These are phyloP conservation scores for Phytophthora meadii DNA, from an alignment of 352 stramenopile species.

Conservation along the genomic window DNA sequence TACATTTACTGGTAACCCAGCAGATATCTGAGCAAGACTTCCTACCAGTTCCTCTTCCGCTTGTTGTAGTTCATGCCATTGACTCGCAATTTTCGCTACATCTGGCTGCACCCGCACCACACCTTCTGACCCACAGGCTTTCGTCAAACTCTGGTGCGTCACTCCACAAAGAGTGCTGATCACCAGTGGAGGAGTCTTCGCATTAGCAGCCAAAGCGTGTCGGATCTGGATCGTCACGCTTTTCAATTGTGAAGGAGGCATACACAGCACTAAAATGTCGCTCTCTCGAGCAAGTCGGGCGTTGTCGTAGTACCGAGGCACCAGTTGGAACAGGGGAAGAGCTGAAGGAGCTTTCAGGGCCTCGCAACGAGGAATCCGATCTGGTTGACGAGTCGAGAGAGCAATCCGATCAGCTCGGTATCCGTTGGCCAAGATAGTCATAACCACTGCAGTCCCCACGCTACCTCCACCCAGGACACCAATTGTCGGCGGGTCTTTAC, in stretches of 20 bases:
- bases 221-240: slow-evolving; percentile 75
- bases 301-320: slow-evolving; percentile 68
- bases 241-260: slow-evolving; percentile 73
- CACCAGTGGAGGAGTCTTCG: slow-evolving; percentile 38
- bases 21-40: slow-evolving; percentile 6
- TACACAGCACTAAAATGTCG: slow-evolving; percentile 69
- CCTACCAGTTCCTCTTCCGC: not conserved
- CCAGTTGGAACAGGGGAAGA: slow-evolving; percentile 42
- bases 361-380: slow-evolving; percentile 52
- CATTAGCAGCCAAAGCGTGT: slow-evolving; percentile 44
- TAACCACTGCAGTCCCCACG: slow-evolving; percentile 55
- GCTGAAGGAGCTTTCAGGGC: slow-evolving; percentile 30
- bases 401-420: slow-evolving; percentile 47
- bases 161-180: slow-evolving; percentile 59
- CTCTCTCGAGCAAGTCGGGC: slow-evolving; percentile 54
- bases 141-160: slow-evolving; percentile 48
- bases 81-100: slow-evolving; percentile 31
- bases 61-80: slow-evolving; percentile 18
- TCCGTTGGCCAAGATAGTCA: slow-evolving; percentile 51
- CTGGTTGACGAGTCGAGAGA: slow-evolving; percentile 68
- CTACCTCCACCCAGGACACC: slow-evolving; percentile 62
- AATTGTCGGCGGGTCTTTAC: slow-evolving; percentile 39
- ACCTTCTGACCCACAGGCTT: slow-evolving; percentile 47
- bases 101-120: slow-evolving; percentile 45
- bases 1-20: not conserved